Conservation (phyloP, 2,329 filamentous ascomycete species). For the Fusarium bulbicola region DNA sequence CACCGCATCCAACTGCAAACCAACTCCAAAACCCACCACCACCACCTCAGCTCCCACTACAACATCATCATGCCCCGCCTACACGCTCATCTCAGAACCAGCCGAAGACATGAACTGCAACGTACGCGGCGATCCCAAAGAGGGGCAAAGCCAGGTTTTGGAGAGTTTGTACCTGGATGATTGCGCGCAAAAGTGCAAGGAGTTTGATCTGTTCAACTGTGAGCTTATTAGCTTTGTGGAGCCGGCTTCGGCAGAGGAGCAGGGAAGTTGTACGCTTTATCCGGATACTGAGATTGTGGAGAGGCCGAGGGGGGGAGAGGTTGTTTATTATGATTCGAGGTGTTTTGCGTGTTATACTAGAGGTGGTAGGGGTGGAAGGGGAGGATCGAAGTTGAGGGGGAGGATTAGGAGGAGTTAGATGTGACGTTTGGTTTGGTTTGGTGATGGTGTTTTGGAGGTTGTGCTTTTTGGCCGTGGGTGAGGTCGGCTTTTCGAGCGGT, state of each 20-base stretch:
- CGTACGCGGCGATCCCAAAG: neutral
- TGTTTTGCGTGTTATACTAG: conserved; percentile 2
- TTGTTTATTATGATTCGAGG: neutral
- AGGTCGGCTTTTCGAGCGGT: no score
- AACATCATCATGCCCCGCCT: neutral
- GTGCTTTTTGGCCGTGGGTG: neutral
- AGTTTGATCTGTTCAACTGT: neutral
- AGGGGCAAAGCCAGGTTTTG: neutral
- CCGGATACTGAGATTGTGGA: neutral
- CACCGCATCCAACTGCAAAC: neutral
- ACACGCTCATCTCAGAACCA: neutral
- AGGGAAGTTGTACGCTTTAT: neutral
- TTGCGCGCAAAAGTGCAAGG: neutral
- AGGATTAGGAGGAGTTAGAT: conserved; percentile 3
- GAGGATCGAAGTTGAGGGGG: neutral
- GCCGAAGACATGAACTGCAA: neutral
- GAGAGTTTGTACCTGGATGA: neutral
- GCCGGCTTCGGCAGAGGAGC: neutral
- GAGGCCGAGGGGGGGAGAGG: neutral
- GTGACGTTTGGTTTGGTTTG: neutral
- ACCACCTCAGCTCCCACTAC: neutral
- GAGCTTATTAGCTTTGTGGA: neutral
- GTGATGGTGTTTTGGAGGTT: no score
- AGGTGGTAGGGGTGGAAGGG: neutral
- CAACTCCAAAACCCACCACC: neutral